Conservation (phyloP, 768 basidiomycete genomes). For the Lactarius trivialis region DNA sequence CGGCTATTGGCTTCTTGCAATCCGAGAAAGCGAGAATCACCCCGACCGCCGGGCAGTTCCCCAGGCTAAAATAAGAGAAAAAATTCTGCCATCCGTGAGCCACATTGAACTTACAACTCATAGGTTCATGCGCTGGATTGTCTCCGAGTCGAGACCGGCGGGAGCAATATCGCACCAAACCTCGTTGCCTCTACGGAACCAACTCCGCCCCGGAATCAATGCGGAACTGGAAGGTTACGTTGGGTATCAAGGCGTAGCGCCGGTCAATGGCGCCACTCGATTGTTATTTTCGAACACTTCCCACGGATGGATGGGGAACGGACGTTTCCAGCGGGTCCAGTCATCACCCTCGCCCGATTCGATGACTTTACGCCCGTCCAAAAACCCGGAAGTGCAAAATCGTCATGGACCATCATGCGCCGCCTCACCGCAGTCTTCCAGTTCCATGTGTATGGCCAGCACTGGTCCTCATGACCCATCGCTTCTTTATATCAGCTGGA, state of each 20-base stretch:
- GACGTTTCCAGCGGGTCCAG: not conserved
- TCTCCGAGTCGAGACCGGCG: not conserved
- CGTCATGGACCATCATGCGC: not conserved
- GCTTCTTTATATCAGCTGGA: not conserved
- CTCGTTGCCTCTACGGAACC: not conserved
- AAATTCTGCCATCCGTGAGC: not conserved
- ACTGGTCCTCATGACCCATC: not conserved
- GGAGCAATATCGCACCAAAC: not conserved
- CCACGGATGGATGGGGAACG: not conserved
- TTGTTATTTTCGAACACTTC: not conserved
- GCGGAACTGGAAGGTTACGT: no score
- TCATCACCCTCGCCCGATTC: not conserved
- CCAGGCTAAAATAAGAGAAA: not conserved
- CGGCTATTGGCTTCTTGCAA: not conserved
- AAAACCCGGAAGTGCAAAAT: not conserved
- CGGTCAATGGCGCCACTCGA: not conserved
- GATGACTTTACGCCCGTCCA: not conserved
- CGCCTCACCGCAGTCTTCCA: not conserved
- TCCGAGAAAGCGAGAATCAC: not conserved
- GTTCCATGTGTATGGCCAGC: not conserved
- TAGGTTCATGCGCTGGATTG: not conserved
- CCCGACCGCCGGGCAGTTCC: not conserved
- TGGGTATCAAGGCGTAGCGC: not conserved
- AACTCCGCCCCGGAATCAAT: not conserved
- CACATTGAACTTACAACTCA: no score